These are phyloP conservation scores for Trifolium subterraneum DNA, from an alignment of 306 rosid genomes.

Conservation along the genomic window DNA sequence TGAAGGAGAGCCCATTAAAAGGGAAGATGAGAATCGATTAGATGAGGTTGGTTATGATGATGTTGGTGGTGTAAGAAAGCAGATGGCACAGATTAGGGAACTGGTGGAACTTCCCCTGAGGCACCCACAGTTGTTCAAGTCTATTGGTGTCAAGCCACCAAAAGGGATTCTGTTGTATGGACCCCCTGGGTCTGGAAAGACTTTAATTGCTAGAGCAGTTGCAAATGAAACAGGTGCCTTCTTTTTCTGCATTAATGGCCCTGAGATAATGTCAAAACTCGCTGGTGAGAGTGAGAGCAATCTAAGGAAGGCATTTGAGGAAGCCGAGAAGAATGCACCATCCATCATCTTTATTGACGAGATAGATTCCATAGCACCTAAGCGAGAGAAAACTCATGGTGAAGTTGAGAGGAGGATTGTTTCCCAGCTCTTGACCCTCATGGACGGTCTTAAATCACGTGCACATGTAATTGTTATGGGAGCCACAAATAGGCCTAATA, in stretches of 20 bases:
- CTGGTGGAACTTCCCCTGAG: conserved; percentile 90
- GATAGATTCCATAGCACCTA: conserved; percentile 96
- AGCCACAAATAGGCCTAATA: conserved; percentile 95
- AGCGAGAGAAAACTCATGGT: conserved; percentile 97
- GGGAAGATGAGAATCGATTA: conserved; percentile 91
- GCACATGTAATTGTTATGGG: conserved; percentile 97
- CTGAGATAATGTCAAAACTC: conserved; percentile 92
- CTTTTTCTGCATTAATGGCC: conserved; percentile 97
- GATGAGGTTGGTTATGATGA: conserved; percentile 99
- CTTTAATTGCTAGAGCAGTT: conserved; percentile 90
- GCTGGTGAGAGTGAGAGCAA: conserved; percentile 99
- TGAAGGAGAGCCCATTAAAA: conserved; percentile 90
- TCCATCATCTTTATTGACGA: conserved; percentile 95
- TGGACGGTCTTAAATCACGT: conserved; percentile 95
- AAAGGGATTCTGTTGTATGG: conserved; percentile 92
- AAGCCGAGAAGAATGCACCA: conserved; percentile 99
- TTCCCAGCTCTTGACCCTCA: conserved; percentile 93
- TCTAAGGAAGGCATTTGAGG: conserved; percentile 97
- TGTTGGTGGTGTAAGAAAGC: conserved; percentile 95
- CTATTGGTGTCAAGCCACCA: conserved; percentile 98
- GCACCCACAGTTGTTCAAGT: conserved; percentile 93
- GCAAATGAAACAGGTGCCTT: conserved; percentile 99
- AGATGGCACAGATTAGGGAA: conserved; percentile 97
- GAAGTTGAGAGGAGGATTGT: conserved; percentile 98
- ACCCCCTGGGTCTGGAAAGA: conserved; percentile 96